phyloP scores from a whole-genome alignment of 2,329 filamentous ascomycete genomes.

The Fusarium pilosicola region DNA sequence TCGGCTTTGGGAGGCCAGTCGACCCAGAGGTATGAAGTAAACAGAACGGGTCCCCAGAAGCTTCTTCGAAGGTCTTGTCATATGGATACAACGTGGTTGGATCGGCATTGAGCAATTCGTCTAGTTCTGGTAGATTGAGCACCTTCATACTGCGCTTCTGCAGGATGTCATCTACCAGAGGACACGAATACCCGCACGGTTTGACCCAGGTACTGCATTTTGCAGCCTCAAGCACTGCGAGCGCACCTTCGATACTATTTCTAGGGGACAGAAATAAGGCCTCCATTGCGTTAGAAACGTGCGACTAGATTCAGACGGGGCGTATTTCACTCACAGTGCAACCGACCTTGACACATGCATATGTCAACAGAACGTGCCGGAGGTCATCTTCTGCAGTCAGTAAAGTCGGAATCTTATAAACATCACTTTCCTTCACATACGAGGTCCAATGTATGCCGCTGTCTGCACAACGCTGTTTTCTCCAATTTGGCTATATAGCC shows the following conservation, averaged over 20 bases:
- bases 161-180: neutral
- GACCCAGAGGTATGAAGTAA: neutral
- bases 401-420: no score
- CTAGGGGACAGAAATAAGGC: neutral
- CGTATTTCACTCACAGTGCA: neutral
- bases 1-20: neutral
- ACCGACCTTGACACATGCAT: neutral
- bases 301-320: neutral
- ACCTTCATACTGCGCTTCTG: neutral
- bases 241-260: neutral
- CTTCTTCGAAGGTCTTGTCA: neutral
- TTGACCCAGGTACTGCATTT: neutral
- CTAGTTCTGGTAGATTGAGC: neutral
- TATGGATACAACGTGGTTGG: neutral
- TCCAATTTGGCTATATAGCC: neutral
- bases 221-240: neutral
- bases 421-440: no score
- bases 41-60: neutral
- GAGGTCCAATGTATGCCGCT: neutral
- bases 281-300: neutral
- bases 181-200: neutral
- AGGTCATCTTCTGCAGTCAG: neutral
- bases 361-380: neutral
- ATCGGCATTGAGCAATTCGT: neutral
- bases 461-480: neutral